These are phyloP conservation scores for Laguncularia racemosa DNA, from an alignment of 345 rosid species.

Conservation along the genomic window DNA sequence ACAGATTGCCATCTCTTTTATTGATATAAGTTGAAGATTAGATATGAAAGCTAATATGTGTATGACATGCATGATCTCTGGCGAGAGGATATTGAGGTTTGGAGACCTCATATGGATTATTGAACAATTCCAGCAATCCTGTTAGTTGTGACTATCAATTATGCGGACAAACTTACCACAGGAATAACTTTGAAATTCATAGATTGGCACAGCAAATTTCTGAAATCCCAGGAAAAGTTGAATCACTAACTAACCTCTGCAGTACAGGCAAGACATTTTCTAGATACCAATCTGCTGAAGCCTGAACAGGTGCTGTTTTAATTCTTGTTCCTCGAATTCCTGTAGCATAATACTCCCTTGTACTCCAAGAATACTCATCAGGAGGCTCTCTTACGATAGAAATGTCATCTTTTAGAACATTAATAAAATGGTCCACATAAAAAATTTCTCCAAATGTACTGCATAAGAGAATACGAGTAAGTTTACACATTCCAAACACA, in stretches of 20 bases:
- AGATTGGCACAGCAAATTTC: too few relatives aligned
- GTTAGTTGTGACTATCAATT: too few relatives aligned
- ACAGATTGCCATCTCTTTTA: too few relatives aligned
- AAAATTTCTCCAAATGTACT: slow-evolving; percentile 80
- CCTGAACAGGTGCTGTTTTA: slow-evolving; percentile 86
- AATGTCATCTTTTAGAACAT: slow-evolving; percentile 46
- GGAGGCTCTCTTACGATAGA: slow-evolving; percentile 65
- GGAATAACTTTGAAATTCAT: too few relatives aligned
- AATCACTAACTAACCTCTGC: slow-evolving; percentile 50
- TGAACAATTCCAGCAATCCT: too few relatives aligned
- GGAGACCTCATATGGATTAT: too few relatives aligned
- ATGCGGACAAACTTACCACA: background rate
- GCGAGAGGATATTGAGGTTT: too few relatives aligned
- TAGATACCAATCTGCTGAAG: slow-evolving; percentile 82
- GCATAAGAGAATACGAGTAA: slow-evolving; percentile 19
- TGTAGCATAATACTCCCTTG: slow-evolving; percentile 88
- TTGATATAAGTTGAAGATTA: too few relatives aligned
- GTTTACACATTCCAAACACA: background rate
- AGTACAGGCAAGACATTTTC: slow-evolving; percentile 81
- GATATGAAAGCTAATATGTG: too few relatives aligned
- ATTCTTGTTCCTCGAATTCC: slow-evolving; percentile 90
- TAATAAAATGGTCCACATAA: slow-evolving; percentile 81
- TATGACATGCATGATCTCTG: too few relatives aligned
- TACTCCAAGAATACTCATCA: slow-evolving; percentile 67
- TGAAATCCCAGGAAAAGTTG: too few relatives aligned